Conservation (phyloP, 129 eudicot genomes). For the Sambucus nigra region DNA sequence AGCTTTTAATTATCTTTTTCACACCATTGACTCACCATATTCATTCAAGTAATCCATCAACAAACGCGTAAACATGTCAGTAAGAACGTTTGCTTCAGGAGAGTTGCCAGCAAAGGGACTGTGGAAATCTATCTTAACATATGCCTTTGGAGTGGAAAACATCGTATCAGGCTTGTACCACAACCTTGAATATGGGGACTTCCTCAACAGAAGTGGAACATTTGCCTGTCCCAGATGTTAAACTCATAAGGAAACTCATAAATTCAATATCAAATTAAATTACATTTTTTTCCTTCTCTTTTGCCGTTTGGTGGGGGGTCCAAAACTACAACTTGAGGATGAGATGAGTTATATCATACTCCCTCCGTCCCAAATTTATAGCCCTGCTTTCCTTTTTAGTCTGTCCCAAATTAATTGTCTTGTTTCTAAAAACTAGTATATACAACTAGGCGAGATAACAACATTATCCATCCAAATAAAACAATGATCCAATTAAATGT, state of each 20-base stretch:
- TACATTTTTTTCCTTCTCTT: too few species aligned
- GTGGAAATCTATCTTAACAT: constrained; percentile 74
- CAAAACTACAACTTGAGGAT: too few species aligned
- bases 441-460: too few species aligned
- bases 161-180: constrained; percentile 88
- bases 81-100: constrained; percentile 77
- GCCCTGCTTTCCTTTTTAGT: too few species aligned
- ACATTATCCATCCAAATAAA: too few species aligned
- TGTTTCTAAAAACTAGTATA: too few species aligned
- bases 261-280: constrained; percentile 3
- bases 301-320: too few species aligned
- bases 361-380: too few species aligned
- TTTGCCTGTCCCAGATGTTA: constrained; percentile 32
- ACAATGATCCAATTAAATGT: too few species aligned
- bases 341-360: too few species aligned
- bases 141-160: constrained; percentile 80
- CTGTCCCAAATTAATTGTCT: too few species aligned
- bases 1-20: not conserved
- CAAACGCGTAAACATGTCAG: constrained; percentile 73
- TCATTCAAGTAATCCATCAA: constrained; percentile 94
- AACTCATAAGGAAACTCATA: constrained; percentile 9
- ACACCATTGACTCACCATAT: constrained; percentile 51
- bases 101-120: constrained; percentile 78
- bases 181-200: constrained; percentile 72
- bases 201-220: constrained; percentile 61